Conservation (phyloP, 176 grass and related monocot genomes). For the Zea luxurians region DNA sequence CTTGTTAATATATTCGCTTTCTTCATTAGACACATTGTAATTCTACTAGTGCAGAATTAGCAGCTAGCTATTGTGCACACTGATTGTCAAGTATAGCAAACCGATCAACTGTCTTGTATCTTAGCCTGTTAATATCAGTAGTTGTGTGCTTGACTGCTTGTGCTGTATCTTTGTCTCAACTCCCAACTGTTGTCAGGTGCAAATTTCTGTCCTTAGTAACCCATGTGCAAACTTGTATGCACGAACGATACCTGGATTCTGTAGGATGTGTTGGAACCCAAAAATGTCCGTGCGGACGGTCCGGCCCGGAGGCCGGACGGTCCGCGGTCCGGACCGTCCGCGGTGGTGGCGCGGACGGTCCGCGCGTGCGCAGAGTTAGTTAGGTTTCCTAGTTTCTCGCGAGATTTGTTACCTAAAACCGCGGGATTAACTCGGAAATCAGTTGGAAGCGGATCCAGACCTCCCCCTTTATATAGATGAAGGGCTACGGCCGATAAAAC, state of each 20-base stretch:
- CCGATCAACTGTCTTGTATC: constrained; percentile 27
- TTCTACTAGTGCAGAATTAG: constrained; percentile 26
- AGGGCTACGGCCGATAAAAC: too few species aligned
- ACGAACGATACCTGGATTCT: constrained; percentile 16
- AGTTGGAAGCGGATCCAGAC: too few species aligned
- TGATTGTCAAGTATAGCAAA: constrained; percentile 6
- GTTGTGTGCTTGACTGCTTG: neutral
- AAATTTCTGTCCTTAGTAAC: neutral
- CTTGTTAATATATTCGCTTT: constrained; percentile 1
- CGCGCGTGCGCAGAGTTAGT: too few species aligned
- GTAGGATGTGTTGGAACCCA: too few species aligned
- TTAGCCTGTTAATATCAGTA: constrained; percentile 17
- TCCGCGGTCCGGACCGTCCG: too few species aligned
- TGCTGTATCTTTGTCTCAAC: constrained; percentile 3
- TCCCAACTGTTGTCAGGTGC: neutral
- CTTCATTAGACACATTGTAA: constrained; percentile 13
- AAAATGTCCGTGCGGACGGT: too few species aligned
- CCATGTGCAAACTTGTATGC: constrained; percentile 13
- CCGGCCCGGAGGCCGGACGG: too few species aligned
- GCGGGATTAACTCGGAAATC: too few species aligned
- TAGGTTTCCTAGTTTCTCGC: too few species aligned
- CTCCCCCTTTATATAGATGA: too few species aligned
- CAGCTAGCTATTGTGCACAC: constrained; percentile 25
- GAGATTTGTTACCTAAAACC: too few species aligned
- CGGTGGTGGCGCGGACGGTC: too few species aligned